A percentile compares a stretch with the other conserved stretches of the same genome.
phyloP scores from a whole-genome alignment of 192 early-diverging fungal genomes.

The Hyaloraphidium curvatum region DNA sequence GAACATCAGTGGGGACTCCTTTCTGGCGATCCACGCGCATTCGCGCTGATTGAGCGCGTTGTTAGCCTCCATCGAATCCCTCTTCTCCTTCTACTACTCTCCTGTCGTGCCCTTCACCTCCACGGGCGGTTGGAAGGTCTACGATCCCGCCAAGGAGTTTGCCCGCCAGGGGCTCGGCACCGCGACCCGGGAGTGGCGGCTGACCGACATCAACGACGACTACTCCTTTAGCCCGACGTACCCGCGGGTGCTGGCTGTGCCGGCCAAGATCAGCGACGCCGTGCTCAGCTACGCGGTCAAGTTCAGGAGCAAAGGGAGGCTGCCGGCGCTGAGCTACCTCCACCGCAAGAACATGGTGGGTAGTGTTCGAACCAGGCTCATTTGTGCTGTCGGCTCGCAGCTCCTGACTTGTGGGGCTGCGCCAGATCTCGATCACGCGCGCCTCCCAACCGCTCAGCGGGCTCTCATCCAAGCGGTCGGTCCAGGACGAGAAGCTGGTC shows the following conservation, averaged over 20 bases:
- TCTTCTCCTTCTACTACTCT: slow-evolving; percentile 60
- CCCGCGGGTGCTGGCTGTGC: slow-evolving; percentile 61
- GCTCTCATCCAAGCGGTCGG: slow-evolving; percentile 78
- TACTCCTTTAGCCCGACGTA: slow-evolving; percentile 78
- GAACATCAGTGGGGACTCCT: slow-evolving; percentile 54
- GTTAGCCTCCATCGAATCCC: slow-evolving; percentile 41
- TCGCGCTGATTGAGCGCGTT: background rate
- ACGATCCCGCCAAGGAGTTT: slow-evolving; percentile 60
- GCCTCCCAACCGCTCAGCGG: slow-evolving; percentile 91
- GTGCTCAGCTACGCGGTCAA: slow-evolving; percentile 69
- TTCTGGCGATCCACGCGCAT: background rate
- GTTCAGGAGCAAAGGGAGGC: slow-evolving; percentile 74
- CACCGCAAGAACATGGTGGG: slow-evolving; percentile 59
- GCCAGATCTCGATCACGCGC: slow-evolving; percentile 59
- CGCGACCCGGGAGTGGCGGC: slow-evolving; percentile 49
- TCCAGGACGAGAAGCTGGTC: slow-evolving; percentile 93
- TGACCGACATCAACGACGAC: slow-evolving; percentile 49
- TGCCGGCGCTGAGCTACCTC: slow-evolving; percentile 77
- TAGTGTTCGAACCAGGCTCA: background rate
- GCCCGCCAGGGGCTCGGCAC: slow-evolving; percentile 60
- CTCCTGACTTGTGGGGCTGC: background rate
- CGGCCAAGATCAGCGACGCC: slow-evolving; percentile 71
- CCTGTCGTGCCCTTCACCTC: slow-evolving; percentile 20
- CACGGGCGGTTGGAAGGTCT: slow-evolving; percentile 45
- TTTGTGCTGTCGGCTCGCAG: no score